These are phyloP conservation scores for Phalaenopsis aphrodite DNA, from an alignment of 106 monocot genomes.

Conservation along the genomic window DNA sequence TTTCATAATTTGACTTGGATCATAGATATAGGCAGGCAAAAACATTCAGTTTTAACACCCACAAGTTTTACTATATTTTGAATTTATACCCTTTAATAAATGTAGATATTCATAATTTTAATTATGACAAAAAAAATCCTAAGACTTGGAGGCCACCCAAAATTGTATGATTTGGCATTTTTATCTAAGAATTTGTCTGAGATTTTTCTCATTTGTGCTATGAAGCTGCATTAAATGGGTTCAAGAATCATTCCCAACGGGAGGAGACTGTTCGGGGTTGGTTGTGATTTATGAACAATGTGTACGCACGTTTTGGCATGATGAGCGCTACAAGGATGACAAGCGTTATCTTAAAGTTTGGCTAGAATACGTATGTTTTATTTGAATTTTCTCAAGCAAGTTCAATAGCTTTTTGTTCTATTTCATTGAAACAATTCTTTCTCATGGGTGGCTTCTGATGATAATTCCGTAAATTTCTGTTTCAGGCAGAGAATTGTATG, in stretches of 20 bases:
- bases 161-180: not conserved
- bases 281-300: slow-evolving; percentile 91
- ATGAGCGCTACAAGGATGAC: slow-evolving; percentile 82
- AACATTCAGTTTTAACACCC: not conserved
- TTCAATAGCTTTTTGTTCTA: not conserved
- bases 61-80: not conserved
- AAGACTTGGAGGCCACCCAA: not conserved
- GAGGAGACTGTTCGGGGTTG: slow-evolving; percentile 81
- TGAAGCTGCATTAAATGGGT: slow-evolving; percentile 98
- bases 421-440: not conserved
- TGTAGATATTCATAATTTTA: not conserved
- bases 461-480: slow-evolving; percentile 4
- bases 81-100: not conserved
- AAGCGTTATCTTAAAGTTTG: slow-evolving; percentile 89
- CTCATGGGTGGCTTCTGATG: not conserved
- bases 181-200: not conserved
- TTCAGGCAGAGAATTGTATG: slow-evolving; percentile 65
- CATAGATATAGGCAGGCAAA: not conserved
- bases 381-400: not conserved
- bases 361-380: slow-evolving; percentile 79
- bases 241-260: slow-evolving; percentile 82
- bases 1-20: not conserved
- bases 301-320: slow-evolving; percentile 88
- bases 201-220: slow-evolving; percentile 8
- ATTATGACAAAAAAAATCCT: not conserved